Percentiles rank a stretch among this genome's conserved stretches.
phyloP scores from a whole-genome alignment of 257 asterid genomes.

The Nicotiana otophora region DNA sequence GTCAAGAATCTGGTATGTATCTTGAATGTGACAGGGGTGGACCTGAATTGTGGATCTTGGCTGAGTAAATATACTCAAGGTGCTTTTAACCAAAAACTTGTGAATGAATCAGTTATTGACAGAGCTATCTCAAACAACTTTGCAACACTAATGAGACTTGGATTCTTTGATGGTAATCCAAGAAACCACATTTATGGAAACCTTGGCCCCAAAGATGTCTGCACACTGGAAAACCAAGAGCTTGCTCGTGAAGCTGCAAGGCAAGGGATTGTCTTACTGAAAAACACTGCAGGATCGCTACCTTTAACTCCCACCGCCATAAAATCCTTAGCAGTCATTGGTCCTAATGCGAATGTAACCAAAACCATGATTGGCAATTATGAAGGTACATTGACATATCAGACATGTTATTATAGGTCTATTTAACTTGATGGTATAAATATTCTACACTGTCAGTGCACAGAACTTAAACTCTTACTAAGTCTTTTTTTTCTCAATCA shows the following conservation, averaged over 20 bases:
- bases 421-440: neutral
- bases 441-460: neutral
- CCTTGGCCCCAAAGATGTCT: slow-evolving; percentile 80
- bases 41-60: slow-evolving; percentile 73
- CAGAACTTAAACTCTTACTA: neutral
- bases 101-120: slow-evolving; percentile 50
- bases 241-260: slow-evolving; percentile 86
- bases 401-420: neutral
- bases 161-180: slow-evolving; percentile 93
- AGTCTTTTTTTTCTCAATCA: neutral
- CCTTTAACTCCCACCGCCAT: slow-evolving; percentile 53
- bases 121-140: slow-evolving; percentile 63
- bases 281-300: slow-evolving; percentile 52
- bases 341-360: slow-evolving; percentile 72
- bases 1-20: neutral
- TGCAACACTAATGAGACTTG: slow-evolving; percentile 75
- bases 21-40: slow-evolving; percentile 49
- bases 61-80: slow-evolving; percentile 36
- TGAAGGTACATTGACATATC: slow-evolving; percentile 41
- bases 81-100: slow-evolving; percentile 58
- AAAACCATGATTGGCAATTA: slow-evolving; percentile 79
- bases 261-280: slow-evolving; percentile 76
- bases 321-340: slow-evolving; percentile 74
- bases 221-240: slow-evolving; percentile 59
- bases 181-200: slow-evolving; percentile 50